phyloP scores from a whole-genome alignment of 2,329 filamentous ascomycete species.

The Nemania bipapillata region DNA sequence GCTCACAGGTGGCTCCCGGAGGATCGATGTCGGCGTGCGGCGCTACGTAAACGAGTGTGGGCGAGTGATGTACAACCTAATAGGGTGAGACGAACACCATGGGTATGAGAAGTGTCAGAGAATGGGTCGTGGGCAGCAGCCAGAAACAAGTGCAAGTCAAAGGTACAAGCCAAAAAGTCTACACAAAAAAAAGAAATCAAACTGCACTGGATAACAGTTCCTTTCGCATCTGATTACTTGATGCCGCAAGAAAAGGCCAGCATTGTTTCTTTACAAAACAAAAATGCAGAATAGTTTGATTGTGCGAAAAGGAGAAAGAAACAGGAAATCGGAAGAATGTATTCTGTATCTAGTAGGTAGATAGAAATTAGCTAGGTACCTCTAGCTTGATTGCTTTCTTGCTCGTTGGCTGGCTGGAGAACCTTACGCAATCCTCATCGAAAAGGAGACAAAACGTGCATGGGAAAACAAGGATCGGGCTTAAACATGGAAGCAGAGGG shows the following conservation, averaged over 20 bases:
- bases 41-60: slow-evolving; percentile 29
- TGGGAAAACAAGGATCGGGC: slow-evolving; percentile 21
- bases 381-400: too few relatives aligned
- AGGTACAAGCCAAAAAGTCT: slow-evolving; percentile 4
- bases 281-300: not conserved
- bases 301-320: slow-evolving; percentile 24
- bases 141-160: slow-evolving; percentile 10
- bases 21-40: slow-evolving; percentile 1
- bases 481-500: not conserved
- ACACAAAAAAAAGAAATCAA: slow-evolving; percentile 3
- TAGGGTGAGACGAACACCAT: slow-evolving; percentile 21
- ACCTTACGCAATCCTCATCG: slow-evolving; percentile 31
- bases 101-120: not conserved
- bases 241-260: slow-evolving; percentile 22
- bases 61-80: slow-evolving; percentile 11
- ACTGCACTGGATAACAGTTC: slow-evolving; percentile 27
- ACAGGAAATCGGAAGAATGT: not conserved
- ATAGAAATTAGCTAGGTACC: not conserved
- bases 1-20: not conserved
- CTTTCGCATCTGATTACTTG: slow-evolving; percentile 30
- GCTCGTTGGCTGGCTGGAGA: not conserved
- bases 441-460: slow-evolving; percentile 25
- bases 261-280: slow-evolving; percentile 22
- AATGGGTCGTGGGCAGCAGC: not conserved
- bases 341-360: not conserved